These are phyloP conservation scores for Lecanicillium sp. DNA, from an alignment of 2,329 filamentous ascomycete genomes.

Conservation along the genomic window DNA sequence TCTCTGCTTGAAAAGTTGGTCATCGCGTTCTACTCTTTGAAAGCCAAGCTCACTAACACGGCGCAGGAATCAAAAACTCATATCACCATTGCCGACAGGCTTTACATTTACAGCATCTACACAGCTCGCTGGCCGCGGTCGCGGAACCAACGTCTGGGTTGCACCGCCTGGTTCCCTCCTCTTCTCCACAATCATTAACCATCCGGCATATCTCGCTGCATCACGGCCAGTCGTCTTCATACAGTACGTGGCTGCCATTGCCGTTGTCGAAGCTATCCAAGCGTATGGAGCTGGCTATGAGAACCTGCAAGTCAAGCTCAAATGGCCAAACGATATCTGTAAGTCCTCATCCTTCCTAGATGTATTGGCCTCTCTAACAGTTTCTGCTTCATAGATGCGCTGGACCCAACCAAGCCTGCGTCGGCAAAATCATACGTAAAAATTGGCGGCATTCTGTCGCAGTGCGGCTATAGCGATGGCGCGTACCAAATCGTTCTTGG, in stretches of 20 bases:
- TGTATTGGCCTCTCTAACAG: slow-evolving; percentile 13
- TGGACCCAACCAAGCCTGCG: slow-evolving; percentile 49
- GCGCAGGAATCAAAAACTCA: slow-evolving; percentile 63
- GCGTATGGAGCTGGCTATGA: slow-evolving; percentile 70
- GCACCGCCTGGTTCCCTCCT: slow-evolving; percentile 79
- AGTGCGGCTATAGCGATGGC: slow-evolving; percentile 69
- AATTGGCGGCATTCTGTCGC: slow-evolving; percentile 87
- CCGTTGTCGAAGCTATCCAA: slow-evolving; percentile 75
- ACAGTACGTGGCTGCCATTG: slow-evolving; percentile 85
- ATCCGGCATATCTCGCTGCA: slow-evolving; percentile 63
- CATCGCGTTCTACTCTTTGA: slow-evolving; percentile 26
- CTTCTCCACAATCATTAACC: slow-evolving; percentile 82
- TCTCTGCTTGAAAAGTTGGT: slow-evolving; percentile 79
- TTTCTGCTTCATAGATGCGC: slow-evolving; percentile 40
- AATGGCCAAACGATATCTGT: slow-evolving; percentile 98
- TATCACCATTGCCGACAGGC: slow-evolving; percentile 71
- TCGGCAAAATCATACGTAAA: slow-evolving; percentile 60
- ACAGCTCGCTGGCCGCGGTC: slow-evolving; percentile 79
- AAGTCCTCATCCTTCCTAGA: slow-evolving; percentile 18
- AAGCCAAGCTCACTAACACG: slow-evolving; percentile 54
- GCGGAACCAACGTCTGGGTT: slow-evolving; percentile 91
- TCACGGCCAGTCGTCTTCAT: slow-evolving; percentile 82
- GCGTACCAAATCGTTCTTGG: slow-evolving; percentile 82
- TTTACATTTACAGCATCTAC: slow-evolving; percentile 82
- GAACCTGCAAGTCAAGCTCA: slow-evolving; percentile 71